phyloP scores from a whole-genome alignment of 345 rosid genomes.

The Diplotaxis tenuifolia region DNA sequence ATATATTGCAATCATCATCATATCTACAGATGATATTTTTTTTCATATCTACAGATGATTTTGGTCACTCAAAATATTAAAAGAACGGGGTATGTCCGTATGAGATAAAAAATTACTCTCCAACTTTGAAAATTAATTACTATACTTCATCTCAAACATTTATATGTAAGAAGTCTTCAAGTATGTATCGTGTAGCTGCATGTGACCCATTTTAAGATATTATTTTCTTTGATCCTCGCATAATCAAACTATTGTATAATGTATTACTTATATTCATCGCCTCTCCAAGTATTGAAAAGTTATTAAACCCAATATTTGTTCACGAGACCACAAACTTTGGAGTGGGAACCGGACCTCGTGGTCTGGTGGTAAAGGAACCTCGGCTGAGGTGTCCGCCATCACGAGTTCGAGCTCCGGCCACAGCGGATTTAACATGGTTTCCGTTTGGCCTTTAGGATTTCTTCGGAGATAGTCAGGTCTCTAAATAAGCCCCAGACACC shows the following conservation, averaged over 20 bases:
- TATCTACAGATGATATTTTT: too few species aligned
- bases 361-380: too few species aligned
- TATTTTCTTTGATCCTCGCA: constrained; percentile 17
- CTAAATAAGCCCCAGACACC: too few species aligned
- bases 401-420: too few species aligned
- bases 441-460: too few species aligned
- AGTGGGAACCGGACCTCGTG: too few species aligned
- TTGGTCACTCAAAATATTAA: background rate
- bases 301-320: constrained; percentile 29
- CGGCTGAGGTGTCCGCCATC: too few species aligned
- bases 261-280: background rate
- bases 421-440: too few species aligned
- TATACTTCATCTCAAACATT: background rate
- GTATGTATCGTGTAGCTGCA: background rate
- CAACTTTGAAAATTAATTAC: constrained; percentile 2
- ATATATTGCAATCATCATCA: background rate
- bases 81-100: background rate
- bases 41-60: background rate
- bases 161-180: background rate
- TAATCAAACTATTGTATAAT: constrained; percentile 9
- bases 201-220: constrained; percentile 1
- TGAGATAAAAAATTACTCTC: background rate
- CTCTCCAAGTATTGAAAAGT: constrained; percentile 2
- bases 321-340: constrained; percentile 30
- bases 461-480: too few species aligned